Evolutionary conservation across 495 filamentous ascomycete species (phyloP).

Genomic region (Xylaria curta): DNA sequence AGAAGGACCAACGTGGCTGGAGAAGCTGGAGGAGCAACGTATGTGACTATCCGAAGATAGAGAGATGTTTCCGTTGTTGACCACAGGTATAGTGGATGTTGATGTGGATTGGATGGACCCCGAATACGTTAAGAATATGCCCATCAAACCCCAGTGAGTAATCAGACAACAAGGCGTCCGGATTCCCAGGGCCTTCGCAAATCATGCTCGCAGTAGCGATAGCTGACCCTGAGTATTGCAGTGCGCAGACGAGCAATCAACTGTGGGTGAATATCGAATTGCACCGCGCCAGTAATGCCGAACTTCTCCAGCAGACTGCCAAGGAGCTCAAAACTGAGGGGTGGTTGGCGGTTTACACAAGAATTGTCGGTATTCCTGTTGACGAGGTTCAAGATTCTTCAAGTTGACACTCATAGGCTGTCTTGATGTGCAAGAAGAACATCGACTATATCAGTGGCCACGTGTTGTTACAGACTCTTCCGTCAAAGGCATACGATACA

Average conservation of each 20-base stretch:
- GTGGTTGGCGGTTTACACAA: conserved; percentile 50
- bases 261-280: conserved; percentile 49
- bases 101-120: conserved; percentile 55
- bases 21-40: conserved; percentile 39
- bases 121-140: conserved; percentile 49
- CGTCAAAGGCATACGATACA: conserved; percentile 47
- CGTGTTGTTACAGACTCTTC: conserved; percentile 48
- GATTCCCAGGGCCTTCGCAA: too few relatives aligned
- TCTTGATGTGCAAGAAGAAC: conserved; percentile 50
- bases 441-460: conserved; percentile 50
- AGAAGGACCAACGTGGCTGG: conserved; percentile 32
- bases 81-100: conserved; percentile 35
- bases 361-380: conserved; percentile 31
- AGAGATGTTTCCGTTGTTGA: conserved; percentile 14
- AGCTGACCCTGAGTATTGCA: too few relatives aligned
- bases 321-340: conserved; percentile 49
- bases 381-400: background rate
- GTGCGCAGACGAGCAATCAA: conserved; percentile 55
- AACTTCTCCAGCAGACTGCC: conserved; percentile 43
- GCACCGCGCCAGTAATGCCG: conserved; percentile 42
- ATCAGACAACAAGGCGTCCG: too few relatives aligned
- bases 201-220: too few relatives aligned
- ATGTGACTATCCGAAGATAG: background rate
- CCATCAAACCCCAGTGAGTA: conserved; percentile 43
- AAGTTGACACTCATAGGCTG: conserved; percentile 37